Conservation (phyloP, 306 rosid species). For the Ziziphus jujuba region DNA sequence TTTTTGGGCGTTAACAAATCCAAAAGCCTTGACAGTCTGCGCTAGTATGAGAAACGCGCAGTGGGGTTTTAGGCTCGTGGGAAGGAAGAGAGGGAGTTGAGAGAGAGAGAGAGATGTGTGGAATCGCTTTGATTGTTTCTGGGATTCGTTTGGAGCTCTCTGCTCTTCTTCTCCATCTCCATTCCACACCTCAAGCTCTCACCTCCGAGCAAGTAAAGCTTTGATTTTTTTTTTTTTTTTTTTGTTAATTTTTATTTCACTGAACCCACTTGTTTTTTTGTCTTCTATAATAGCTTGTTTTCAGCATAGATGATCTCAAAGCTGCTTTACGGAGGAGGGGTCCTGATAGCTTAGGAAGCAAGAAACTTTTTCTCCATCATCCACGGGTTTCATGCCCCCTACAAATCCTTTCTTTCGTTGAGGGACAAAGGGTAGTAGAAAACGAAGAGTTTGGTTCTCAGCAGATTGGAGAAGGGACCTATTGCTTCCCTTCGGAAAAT, state of each 20-base stretch:
- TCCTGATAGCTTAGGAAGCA: slow-evolving; percentile 71
- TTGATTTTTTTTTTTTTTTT: neutral
- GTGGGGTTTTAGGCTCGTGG: neutral
- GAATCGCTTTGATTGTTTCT: slow-evolving; percentile 71
- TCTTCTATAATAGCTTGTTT: slow-evolving; percentile 31
- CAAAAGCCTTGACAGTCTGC: neutral
- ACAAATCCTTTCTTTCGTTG: slow-evolving; percentile 37
- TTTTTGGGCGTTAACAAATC: no score
- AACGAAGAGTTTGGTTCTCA: slow-evolving; percentile 3
- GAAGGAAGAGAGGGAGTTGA: neutral
- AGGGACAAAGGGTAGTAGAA: slow-evolving; percentile 28
- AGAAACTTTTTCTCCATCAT: slow-evolving; percentile 51
- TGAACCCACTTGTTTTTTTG: neutral
- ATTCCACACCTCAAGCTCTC: slow-evolving; percentile 26
- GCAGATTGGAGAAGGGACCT: slow-evolving; percentile 7
- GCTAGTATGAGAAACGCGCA: neutral
- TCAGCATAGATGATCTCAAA: slow-evolving; percentile 54
- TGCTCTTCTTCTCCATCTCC: slow-evolving; percentile 32
- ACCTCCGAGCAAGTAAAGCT: slow-evolving; percentile 47
- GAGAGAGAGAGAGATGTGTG: slow-evolving; percentile 86
- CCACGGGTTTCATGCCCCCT: slow-evolving; percentile 7
- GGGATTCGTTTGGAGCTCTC: slow-evolving; percentile 59
- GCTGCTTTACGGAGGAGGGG: slow-evolving; percentile 77
- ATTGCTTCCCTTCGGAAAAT: slow-evolving; percentile 10
- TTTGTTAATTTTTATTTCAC: neutral